Percentiles rank a stretch among this genome's conserved stretches.
Evolutionary conservation across 371 early-diverging fungal species (phyloP).

Genomic region (Mycotypha africana): DNA sequence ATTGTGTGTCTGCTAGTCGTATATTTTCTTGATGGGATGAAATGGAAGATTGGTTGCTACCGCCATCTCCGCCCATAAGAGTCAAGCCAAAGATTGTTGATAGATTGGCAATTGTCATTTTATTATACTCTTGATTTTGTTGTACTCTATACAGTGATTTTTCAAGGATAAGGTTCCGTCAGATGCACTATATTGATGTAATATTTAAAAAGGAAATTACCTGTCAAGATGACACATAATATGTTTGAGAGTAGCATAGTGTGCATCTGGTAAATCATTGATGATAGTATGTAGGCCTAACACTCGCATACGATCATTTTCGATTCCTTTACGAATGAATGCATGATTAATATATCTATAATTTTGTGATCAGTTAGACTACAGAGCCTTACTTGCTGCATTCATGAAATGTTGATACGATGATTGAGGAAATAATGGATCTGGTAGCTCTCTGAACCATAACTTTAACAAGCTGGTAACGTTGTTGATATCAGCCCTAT

Average conservation of each 20-base stretch:
- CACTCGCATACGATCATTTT: constrained; percentile 53
- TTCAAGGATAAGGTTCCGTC: no score
- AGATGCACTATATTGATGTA: no score
- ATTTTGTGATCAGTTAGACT: not conserved
- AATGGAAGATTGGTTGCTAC: constrained; percentile 2
- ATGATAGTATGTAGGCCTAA: constrained; percentile 59
- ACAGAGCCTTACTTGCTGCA: constrained; percentile 53
- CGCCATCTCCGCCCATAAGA: constrained; percentile 55
- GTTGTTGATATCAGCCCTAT: constrained; percentile 68
- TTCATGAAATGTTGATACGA: constrained; percentile 63
- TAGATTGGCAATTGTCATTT: constrained; percentile 82
- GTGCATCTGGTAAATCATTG: constrained; percentile 70
- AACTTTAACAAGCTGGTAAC: constrained; percentile 82
- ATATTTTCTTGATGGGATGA: constrained; percentile 26
- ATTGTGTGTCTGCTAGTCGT: constrained; percentile 48
- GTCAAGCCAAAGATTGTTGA: constrained; percentile 91
- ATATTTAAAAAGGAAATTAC: constrained; percentile 22
- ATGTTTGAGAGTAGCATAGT: constrained; percentile 73
- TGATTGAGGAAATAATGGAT: constrained; percentile 69
- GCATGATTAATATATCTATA: no score
- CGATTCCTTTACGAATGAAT: constrained; percentile 7
- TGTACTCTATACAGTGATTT: constrained; percentile 76
- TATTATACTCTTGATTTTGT: constrained; percentile 69
- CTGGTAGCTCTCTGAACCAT: constrained; percentile 90
- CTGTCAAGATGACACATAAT: constrained; percentile 74